Evolutionary conservation across 75 land plant genomes (phyloP).

Genomic region (Cunninghamia lanceolata): DNA sequence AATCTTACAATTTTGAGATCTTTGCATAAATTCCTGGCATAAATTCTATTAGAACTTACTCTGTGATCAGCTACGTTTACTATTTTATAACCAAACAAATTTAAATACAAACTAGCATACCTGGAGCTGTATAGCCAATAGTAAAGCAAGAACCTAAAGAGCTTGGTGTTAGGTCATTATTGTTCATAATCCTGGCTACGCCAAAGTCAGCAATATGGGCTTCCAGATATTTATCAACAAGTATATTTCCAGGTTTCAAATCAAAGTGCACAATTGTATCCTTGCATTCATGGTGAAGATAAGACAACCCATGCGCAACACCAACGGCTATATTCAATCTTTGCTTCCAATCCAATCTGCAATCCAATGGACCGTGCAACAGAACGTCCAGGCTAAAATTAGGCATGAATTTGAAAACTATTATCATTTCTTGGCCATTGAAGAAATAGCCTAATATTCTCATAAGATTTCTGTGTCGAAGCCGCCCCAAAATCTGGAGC

Average conservation of each 20-base stretch:
- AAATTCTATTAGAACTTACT: too few species aligned
- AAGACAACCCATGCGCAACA: not conserved
- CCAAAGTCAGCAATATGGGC: not conserved
- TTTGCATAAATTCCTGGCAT: too few species aligned
- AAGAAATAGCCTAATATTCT: not conserved
- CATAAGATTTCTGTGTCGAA: not conserved
- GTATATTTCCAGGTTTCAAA: not conserved
- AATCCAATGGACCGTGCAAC: not conserved
- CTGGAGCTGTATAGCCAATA: not conserved
- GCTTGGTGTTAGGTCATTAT: not conserved
- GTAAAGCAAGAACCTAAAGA: not conserved
- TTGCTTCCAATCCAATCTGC: not conserved
- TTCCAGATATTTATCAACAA: not conserved
- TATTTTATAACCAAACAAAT: not conserved
- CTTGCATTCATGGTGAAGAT: not conserved
- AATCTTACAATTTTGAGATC: too few species aligned
- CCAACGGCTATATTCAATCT: not conserved
- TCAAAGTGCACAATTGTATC: not conserved
- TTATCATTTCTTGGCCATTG: too few species aligned
- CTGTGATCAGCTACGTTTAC: too few species aligned
- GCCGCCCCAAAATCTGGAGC: not conserved
- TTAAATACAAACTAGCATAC: not conserved
- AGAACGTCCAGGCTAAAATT: too few species aligned
- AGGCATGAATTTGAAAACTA: too few species aligned
- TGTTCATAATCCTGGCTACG: not conserved